Base-by-base conservation (phyloP, 2,329 filamentous ascomycete species). In the Aspergillus persii region DNA sequence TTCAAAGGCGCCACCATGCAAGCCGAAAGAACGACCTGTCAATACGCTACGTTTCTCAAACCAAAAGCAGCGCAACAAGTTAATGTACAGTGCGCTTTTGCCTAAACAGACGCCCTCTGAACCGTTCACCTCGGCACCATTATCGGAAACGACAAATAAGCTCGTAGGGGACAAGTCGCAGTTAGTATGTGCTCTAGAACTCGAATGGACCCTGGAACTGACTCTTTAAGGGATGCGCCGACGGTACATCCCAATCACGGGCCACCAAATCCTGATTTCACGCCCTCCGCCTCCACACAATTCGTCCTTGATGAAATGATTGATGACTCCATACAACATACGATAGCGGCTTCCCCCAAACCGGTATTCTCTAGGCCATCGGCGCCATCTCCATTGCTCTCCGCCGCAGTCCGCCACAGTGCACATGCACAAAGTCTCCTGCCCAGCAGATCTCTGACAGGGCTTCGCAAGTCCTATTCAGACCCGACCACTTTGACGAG, bases 41-140 rank as follows among this genome's bases (percentile, higher is more conserved):
- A 73, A 69, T 12, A 66, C 67, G 2, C 67, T 78, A 57, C 71
- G 71, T 12, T 66, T 78, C 26, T 64, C 68, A 1, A 65, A 61
- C 15, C 66, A 68, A 36, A 77, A 75, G 53, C 76, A 76, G 7
- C 74, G 77, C 12, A 74, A 67, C n/a, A 80, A 79, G 58, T 58
- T 80, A 31, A 76, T 80, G 71, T 80, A 78, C 60, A 69, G 68
- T 54, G 75, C 74, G 26, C 61, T 77, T 33, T 60, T 77, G 26
- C 72, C 74, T 8, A 41, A 58, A 8, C 59, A 64, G 29, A 23
- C 57, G 49, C 57, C 63, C 31, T 61, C 66, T 29, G 63, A 58
- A 15, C 51, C 61, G 44, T 51, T 60, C 8, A 27, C 55, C 15
- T 52, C 63, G 18, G 54, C 46, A 15, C 53, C 61, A 27, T 56